These are phyloP conservation scores for Taiwanofungus camphoratus DNA, from an alignment of 1,284 basidiomycete species.

Conservation along the genomic window DNA sequence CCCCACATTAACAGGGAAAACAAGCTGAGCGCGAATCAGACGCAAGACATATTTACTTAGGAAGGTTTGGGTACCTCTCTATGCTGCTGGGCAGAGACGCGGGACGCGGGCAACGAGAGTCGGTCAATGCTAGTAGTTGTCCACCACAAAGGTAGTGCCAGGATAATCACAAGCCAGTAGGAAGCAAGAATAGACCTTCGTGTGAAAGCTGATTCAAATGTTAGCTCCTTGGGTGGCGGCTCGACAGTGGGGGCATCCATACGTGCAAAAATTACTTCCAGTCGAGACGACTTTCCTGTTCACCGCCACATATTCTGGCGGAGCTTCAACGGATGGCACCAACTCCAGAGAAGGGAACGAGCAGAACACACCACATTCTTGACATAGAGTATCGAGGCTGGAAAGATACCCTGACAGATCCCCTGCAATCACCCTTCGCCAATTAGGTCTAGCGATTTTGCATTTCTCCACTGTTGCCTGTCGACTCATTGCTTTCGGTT, in stretches of 20 bases:
- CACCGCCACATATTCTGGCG: constrained; percentile 2
- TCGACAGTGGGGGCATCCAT: not conserved
- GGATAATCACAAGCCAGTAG: constrained; percentile 71
- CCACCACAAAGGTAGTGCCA: constrained; percentile 87
- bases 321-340: constrained; percentile 12
- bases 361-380: not conserved
- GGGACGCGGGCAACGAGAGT: constrained; percentile 61
- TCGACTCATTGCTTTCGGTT: too few species aligned
- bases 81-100: constrained; percentile 49
- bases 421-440: too few species aligned
- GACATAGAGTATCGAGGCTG: not conserved
- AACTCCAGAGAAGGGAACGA: constrained; percentile 9
- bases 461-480: too few species aligned
- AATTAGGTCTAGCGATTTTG: too few species aligned
- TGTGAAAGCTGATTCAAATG: constrained; percentile 43
- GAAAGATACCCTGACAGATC: not conserved
- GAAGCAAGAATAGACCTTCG: constrained; percentile 58
- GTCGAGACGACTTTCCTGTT: not conserved
- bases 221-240: constrained; percentile 25
- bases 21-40: constrained; percentile 29
- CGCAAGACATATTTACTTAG: not conserved
- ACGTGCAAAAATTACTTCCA: not conserved
- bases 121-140: constrained; percentile 81
- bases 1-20: constrained; percentile 48
- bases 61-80: constrained; percentile 24